These are phyloP conservation scores for Pythium sp. DNA, from an alignment of 352 stramenopile genomes.

Conservation along the genomic window DNA sequence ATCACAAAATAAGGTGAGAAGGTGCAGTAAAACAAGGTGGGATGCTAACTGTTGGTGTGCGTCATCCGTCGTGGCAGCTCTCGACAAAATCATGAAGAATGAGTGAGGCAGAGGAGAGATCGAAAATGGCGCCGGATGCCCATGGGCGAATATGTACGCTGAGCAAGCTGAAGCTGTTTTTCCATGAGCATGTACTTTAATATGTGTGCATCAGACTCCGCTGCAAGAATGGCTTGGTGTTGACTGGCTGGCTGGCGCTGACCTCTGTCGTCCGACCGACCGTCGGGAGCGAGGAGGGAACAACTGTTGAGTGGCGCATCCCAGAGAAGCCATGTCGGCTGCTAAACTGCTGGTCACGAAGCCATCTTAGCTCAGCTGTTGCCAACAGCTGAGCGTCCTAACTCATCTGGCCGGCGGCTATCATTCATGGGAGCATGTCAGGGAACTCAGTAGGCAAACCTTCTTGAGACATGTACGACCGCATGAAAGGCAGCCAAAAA, in stretches of 20 bases:
- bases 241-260: slow-evolving; percentile 7
- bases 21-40: not conserved
- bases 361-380: slow-evolving; percentile 1
- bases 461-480: not conserved
- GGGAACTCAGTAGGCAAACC: not conserved
- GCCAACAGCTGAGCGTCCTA: too few relatives aligned
- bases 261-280: not conserved
- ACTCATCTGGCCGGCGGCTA: not conserved
- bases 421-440: not conserved
- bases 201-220: not conserved
- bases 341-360: slow-evolving; percentile 3
- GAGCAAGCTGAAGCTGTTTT: not conserved
- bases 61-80: not conserved
- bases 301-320: not conserved
- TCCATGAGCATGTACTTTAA: not conserved
- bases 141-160: not conserved
- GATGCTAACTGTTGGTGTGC: not conserved
- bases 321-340: slow-evolving; percentile 10
- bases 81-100: not conserved
- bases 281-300: not conserved
- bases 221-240: not conserved
- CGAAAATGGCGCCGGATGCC: not conserved
- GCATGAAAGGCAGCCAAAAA: not conserved
- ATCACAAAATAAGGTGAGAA: slow-evolving; percentile 2
- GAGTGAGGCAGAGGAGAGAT: not conserved